Evolutionary conservation across 2,329 filamentous ascomycete genomes (phyloP).

Genomic region (Talaromyces pinophilus): DNA sequence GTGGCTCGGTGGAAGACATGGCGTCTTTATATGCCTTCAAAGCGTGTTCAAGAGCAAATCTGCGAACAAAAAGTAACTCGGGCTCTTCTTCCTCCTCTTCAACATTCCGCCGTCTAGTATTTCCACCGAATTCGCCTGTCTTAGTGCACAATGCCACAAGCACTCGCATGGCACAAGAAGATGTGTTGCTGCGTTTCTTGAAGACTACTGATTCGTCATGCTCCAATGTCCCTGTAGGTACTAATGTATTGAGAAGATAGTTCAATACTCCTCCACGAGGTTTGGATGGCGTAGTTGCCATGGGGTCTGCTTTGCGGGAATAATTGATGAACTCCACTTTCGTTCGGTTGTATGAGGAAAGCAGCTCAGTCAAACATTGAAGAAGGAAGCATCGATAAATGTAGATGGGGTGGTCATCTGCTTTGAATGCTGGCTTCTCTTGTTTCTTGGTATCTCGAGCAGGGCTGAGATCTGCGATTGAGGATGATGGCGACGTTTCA

Average conservation of each 20-base stretch:
- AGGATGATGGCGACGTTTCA: conserved; percentile 38
- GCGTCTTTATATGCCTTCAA: conserved; percentile 91
- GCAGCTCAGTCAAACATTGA: conserved; percentile 84
- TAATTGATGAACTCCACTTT: conserved; percentile 99
- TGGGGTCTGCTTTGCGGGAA: conserved; percentile 83
- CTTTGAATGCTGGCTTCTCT: conserved; percentile 77
- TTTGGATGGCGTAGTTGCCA: conserved; percentile 86
- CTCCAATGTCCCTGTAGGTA: conserved; percentile 65
- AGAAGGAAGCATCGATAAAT: conserved; percentile 95
- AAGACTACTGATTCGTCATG: conserved; percentile 72
- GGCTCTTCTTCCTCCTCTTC: conserved; percentile 45
- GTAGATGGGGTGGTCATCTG: conserved; percentile 92
- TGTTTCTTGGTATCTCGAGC: conserved; percentile 59
- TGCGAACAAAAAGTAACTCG: conserved; percentile 80
- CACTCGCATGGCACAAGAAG: conserved; percentile 80
- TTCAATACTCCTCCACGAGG: conserved; percentile 90
- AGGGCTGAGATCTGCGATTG: conserved; percentile 34
- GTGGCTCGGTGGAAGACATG: conserved; percentile 71
- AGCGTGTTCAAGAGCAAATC: conserved; percentile 91
- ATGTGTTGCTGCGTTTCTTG: conserved; percentile 85
- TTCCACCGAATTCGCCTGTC: conserved; percentile 73
- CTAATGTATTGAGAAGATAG: conserved; percentile 82
- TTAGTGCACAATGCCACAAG: conserved; percentile 84
- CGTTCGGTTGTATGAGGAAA: conserved; percentile 87
- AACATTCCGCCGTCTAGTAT: conserved; percentile 57